Conservation (phyloP, 2,329 filamentous ascomycete species). For the Xylaria sp. region DNA sequence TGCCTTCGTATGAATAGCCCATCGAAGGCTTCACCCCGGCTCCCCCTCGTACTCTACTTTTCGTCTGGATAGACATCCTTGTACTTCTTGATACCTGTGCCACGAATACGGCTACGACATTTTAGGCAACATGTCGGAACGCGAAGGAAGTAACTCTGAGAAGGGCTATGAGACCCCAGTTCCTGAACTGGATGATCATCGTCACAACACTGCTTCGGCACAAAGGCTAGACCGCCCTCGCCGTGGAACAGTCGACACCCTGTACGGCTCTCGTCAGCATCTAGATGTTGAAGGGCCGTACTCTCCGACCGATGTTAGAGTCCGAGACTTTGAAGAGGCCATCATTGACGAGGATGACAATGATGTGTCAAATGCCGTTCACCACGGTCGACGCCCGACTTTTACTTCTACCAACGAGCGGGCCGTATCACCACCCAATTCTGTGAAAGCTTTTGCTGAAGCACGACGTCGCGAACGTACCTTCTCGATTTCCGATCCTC, state of each 20-base stretch:
- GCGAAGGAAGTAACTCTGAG: conserved; percentile 63
- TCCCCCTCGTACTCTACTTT: not conserved
- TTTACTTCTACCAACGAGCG: conserved; percentile 64
- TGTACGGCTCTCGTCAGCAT: conserved; percentile 61
- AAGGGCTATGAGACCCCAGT: conserved; percentile 75
- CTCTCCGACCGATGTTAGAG: conserved; percentile 48
- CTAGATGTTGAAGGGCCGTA: conserved; percentile 48
- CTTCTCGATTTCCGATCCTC: conserved; percentile 58
- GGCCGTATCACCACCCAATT: conserved; percentile 89
- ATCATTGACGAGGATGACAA: conserved; percentile 76
- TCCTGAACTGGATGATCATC: conserved; percentile 87
- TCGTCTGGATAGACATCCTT: conserved; percentile 1
- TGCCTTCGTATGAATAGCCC: conserved; percentile 41
- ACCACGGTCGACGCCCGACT: conserved; percentile 60
- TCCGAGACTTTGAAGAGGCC: conserved; percentile 87
- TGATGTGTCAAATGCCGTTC: conserved; percentile 49
- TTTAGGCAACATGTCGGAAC: conserved; percentile 68
- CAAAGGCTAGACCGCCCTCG: conserved; percentile 66
- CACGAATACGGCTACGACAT: conserved; percentile 39
- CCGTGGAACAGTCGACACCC: conserved; percentile 75
- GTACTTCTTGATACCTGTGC: not conserved
- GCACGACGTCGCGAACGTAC: conserved; percentile 84
- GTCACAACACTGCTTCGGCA: conserved; percentile 66
- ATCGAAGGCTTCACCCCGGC: conserved; percentile 39
- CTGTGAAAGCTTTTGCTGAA: conserved; percentile 95